Evolutionary conservation across 306 rosid species (phyloP), one percentile per base, ranked within the genome.

Genomic region (Bauhinia variegata): DNA sequence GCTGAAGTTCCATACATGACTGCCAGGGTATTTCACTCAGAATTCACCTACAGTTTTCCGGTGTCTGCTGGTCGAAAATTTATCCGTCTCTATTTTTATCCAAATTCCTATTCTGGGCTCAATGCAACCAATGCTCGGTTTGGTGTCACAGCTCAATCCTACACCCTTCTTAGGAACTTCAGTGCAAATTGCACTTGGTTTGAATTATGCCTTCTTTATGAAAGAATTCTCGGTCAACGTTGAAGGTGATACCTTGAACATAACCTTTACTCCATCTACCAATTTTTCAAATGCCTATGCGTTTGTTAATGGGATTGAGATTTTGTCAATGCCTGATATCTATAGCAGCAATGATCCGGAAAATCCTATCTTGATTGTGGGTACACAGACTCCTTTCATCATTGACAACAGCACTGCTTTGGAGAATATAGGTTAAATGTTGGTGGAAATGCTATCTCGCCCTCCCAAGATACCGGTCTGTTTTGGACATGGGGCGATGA

Each of bases 221-320:
- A 93, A 83, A 70, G 99, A 95, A 77, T 88, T 75, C 41, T 33
- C 71, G 0, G 82, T 95, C 36, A 7, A 80, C 79, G 96, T 95
- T 19, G 88, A 76, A 9, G 92, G 76, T 39, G 84, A 72, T 10
- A 71, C 78, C 14, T 61, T 95, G 84, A 78, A 80, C 47, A 78
- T 95, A 36, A 88, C 90, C 48, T 90, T 95, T 46, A 54, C 33
- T 39, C 99, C 99, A 1, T 90, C 97, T 1, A 2, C 81, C 16
- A 51, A 68, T 16, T 70, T 80, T 55, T 71, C 95, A 0, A 88
- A 88, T 52, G 82, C 92, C 0, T 88, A 72, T 64, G 97, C 96
- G 0, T 95, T 90, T 75, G 89, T 90, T n/a, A 95, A 95, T 72
- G 99, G 99, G 76, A 86, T 95, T 52, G 99, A 90, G 85, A 60